Base-by-base conservation (phyloP, 2,329 filamentous ascomycete genomes). In the Xylaria sp. region DNA sequence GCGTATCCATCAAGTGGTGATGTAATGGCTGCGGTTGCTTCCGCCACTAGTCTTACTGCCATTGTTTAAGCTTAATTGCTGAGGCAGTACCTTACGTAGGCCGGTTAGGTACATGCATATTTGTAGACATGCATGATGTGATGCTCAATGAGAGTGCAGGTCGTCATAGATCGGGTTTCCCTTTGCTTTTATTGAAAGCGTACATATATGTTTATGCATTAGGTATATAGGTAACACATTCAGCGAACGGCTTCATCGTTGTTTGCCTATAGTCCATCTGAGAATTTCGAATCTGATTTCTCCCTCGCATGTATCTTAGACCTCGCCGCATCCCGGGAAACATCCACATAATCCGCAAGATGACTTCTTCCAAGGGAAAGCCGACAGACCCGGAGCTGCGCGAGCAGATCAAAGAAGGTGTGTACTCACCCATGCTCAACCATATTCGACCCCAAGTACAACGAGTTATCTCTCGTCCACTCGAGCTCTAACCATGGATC, bases 361-460 rank as follows among this genome's bases (percentile, higher is more conserved):
- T 75, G 72, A 66, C 71, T 29, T 74, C 72, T 29, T 71, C 69
- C 47, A 75, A 75, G 52, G 73, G 73, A 53, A 74, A 71, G 39
- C 73, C 72, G 1, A 75, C 73, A 2, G 71, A 75, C 20, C 72
- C 72, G 0, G 68, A 75, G 57, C 65, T 75, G 19, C 66, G 73
- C 1, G 70, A 76, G 54, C 48, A 72, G 54, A 59, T 76, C 47
- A 75, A 75, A 54, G 72, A 75, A 47, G 71, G 72, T 69, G 52
- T 24, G 62, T 45, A n/a, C n/a, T n/a, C n/a, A n/a, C n/a, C n/a
- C n/a, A n/a, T n/a, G n/a, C n/a, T n/a, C n/a, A n/a, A n/a, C n/a
- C n/a, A n/a, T n/a, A n/a, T n/a, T n/a, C n/a, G n/a, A n/a, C n/a
- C n/a, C n/a, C n/a, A n/a, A n/a, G n/a, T n/a, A n/a, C n/a, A n/a